Evolutionary conservation across 371 early-diverging fungal genomes (phyloP), one percentile per base, ranked within the genome.

Genomic region (Batkoa obscura): DNA sequence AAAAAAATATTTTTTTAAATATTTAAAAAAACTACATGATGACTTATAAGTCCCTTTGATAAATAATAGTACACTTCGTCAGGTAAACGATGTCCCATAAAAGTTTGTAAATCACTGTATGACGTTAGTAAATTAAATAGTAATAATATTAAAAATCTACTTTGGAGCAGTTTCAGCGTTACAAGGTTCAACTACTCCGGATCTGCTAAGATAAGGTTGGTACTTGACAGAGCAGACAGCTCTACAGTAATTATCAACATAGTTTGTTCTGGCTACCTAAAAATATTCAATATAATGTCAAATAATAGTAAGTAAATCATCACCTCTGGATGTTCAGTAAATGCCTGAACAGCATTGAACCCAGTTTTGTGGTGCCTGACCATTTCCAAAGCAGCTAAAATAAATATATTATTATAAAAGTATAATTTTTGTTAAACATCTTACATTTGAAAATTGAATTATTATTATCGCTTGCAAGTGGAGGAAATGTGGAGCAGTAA

Each of bases 41-140:
- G 80, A 3, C 76, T 73, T 48, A 87, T 66, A 1, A 81, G 59
- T n/a, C 90, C 83, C 12, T 72, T 75, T 46, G 79, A 75, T 43
- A 86, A 62, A 54, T 81, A 82, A 55, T 77, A 82, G 57, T 86
- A 88, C 13, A 83, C 65, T 34, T 76, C 77, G 47, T 79, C 78
- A 0, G 89, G 88, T 52, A 88, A 68, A 33, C 84, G 75, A 60
- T 79, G 79, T 8, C 88, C 90, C 56, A 89, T 79, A 37, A 86
- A 77, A 56, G 84, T 84, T 57, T 89, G 89, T 39, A 89, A 73
- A 62, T 89, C 89, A 50, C 72, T 79, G 34, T 65, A 69, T 17
- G 60, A 63, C 10, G 17, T 13, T 36, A 50, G 13, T 13, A 10
- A 30, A 34, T 36, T 36, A 10, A 15, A n/a, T 13, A 49, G 34